Evolutionary conservation across 2,329 filamentous ascomycete genomes (phyloP), one percentile per base, ranked within the genome.

Genomic region (Xylariaceae sp.): DNA sequence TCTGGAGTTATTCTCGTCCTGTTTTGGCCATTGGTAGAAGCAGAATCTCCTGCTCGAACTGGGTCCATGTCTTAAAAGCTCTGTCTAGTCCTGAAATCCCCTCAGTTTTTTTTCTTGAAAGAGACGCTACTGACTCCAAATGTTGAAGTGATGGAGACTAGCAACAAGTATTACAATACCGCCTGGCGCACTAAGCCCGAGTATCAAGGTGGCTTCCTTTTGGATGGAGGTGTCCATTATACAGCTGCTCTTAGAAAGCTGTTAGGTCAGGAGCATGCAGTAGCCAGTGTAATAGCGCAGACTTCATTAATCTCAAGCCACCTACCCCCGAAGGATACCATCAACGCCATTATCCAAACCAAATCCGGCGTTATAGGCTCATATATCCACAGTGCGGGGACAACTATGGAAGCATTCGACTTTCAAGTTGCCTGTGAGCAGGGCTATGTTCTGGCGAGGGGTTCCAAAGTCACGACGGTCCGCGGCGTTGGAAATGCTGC

Each of bases 141-240:
- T n/a, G n/a, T n/a, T n/a, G n/a, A n/a, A n/a, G n/a, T 72, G 59
- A 70, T 78, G 66, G 52, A 64, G 33, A 41, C 60, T 50, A 64
- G 50, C 33, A 72, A 76, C 63, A 77, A 77, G 67, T 83, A 78
- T 65, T 78, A 75, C 60, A 73, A 77, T 41, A 83, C 81, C 3
- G 59, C 73, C 21, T 83, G 88, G 89, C 83, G 89, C 49, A 87
- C 86, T 69, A 79, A 74, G 50, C 88, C 89, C 1, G 77, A 81
- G 46, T 82, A 90, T 67, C 88, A 91, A 70, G 89, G 89, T 49
- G 89, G 89, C 0, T 92, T 91, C 67, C 69, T 92, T 49, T 81
- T 92, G 2, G 89, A 92, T 65, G 87, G 83, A 11, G 89, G 89
- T 36, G 87, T 92, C 21, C 89, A 92, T 70, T 86, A 83, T 55